A percentile compares a stretch with the other conserved stretches of the same genome.
Evolutionary conservation across 1,284 basidiomycete species (phyloP).

Genomic region (Cryptococcus sp.): DNA sequence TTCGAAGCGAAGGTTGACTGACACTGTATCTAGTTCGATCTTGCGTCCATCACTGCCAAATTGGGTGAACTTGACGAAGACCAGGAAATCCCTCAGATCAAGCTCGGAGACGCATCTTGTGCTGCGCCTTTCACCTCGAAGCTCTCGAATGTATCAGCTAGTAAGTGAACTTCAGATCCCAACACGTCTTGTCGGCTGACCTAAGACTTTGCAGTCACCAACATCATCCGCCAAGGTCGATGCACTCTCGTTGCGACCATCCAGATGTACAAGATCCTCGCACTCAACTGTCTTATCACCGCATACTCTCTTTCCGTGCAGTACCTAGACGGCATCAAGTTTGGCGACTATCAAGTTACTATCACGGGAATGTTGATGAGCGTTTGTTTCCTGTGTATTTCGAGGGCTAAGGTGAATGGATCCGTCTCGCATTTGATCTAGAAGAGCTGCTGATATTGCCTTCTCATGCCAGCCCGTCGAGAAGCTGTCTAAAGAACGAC

Average conservation of each 20-base stretch:
- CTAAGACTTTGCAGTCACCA: constrained; percentile 64
- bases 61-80: constrained; percentile 90
- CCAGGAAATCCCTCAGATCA: constrained; percentile 87
- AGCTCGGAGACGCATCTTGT: constrained; percentile 93
- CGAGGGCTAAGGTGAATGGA: constrained; percentile 79
- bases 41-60: constrained; percentile 82
- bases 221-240: constrained; percentile 93
- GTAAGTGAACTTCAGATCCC: constrained; percentile 58
- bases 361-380: constrained; percentile 95
- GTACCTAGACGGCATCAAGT: constrained; percentile 96
- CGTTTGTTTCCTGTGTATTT: constrained; percentile 95
- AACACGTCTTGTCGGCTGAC: background rate
- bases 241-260: constrained; percentile 95
- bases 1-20: background rate
- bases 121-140: constrained; percentile 97
- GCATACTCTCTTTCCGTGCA: constrained; percentile 94
- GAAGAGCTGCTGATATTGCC: background rate
- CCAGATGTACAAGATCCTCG: constrained; percentile 98
- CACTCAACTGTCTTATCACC: constrained; percentile 92
- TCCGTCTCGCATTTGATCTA: background rate
- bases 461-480: constrained; percentile 68
- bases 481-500: constrained; percentile 84
- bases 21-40: constrained; percentile 68
- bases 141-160: constrained; percentile 86
- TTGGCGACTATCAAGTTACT: constrained; percentile 93